phyloP scores from a whole-genome alignment of 2,329 filamentous ascomycete genomes.

The Emergomyces pasteurianus region DNA sequence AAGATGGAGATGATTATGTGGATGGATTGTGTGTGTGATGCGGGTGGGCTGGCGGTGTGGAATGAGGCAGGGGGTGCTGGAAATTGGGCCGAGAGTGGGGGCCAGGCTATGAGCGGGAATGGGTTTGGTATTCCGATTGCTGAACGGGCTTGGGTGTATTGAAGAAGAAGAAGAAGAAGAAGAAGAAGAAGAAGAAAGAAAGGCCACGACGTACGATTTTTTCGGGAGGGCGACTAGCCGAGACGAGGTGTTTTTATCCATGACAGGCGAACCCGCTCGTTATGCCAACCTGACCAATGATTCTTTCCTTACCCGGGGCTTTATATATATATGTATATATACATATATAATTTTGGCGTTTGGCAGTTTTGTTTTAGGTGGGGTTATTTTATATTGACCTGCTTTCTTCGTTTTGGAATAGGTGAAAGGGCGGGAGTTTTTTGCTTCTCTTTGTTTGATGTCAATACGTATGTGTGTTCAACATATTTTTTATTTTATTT shows the following conservation, averaged over 20 bases:
- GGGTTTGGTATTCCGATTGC: background rate
- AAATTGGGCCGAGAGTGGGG: background rate
- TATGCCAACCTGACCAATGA: too few relatives aligned
- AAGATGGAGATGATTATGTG: slow-evolving; percentile 21
- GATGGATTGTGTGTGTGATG: slow-evolving; percentile 25
- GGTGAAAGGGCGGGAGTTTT: background rate
- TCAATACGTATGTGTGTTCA: background rate
- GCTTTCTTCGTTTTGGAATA: background rate
- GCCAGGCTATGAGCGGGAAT: background rate
- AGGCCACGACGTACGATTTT: too few relatives aligned
- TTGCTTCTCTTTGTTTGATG: background rate
- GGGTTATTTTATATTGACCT: too few relatives aligned
- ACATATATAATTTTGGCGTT: background rate
- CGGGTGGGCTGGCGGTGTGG: slow-evolving; percentile 20
- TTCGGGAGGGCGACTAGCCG: too few relatives aligned
- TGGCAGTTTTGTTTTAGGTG: background rate
- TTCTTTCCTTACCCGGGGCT: background rate
- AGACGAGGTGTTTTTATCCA: too few relatives aligned
- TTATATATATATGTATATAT: too few relatives aligned
- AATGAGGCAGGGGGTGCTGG: slow-evolving; percentile 10
- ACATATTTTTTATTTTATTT: too few relatives aligned
- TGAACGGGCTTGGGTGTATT: background rate
- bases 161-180: background rate
- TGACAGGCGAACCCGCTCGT: too few relatives aligned
- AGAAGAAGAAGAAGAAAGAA: too few relatives aligned